Evolutionary conservation across 2,329 filamentous ascomycete species (phyloP).

Genomic region (Ceratocystis ficicola): DNA sequence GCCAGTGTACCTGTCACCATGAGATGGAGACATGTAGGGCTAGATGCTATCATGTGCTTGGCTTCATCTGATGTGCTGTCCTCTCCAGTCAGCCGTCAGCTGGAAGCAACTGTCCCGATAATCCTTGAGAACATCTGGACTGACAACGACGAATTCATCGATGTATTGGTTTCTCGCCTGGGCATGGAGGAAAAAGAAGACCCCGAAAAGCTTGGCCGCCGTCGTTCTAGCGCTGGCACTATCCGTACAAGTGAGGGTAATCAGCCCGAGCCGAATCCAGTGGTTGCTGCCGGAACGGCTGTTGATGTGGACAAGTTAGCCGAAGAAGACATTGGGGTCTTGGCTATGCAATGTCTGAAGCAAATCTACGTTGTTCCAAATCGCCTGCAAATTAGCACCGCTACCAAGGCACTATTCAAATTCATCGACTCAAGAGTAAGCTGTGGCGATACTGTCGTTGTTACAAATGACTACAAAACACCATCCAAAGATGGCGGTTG

Average conservation of each 20-base stretch:
- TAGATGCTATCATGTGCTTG: slow-evolving; percentile 69
- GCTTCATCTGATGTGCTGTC: slow-evolving; percentile 68
- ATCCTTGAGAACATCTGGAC: slow-evolving; percentile 80
- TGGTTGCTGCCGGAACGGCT: slow-evolving; percentile 66
- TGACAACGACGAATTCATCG: slow-evolving; percentile 56
- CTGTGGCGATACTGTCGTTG: slow-evolving; percentile 43
- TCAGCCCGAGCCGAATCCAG: slow-evolving; percentile 48
- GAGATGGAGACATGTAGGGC: slow-evolving; percentile 61
- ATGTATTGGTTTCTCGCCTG: slow-evolving; percentile 54
- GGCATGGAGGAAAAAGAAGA: slow-evolving; percentile 57
- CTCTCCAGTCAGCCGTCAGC: slow-evolving; percentile 61
- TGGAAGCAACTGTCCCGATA: slow-evolving; percentile 68
- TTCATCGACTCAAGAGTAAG: slow-evolving; percentile 55
- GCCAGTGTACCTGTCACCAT: slow-evolving; percentile 60
- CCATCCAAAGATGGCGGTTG: slow-evolving; percentile 49
- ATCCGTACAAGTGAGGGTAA: slow-evolving; percentile 55
- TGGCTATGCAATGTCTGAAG: slow-evolving; percentile 77
- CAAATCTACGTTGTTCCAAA: slow-evolving; percentile 76
- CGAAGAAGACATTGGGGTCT: slow-evolving; percentile 73
- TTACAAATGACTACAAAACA: slow-evolving; percentile 37
- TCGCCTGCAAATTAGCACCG: slow-evolving; percentile 64
- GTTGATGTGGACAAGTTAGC: slow-evolving; percentile 80
- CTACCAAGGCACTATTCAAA: slow-evolving; percentile 59
- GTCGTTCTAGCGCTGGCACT: slow-evolving; percentile 69
- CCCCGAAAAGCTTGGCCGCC: slow-evolving; percentile 48